Conservation (phyloP, 2,329 filamentous ascomycete genomes). For the Ophiostoma ips region DNA sequence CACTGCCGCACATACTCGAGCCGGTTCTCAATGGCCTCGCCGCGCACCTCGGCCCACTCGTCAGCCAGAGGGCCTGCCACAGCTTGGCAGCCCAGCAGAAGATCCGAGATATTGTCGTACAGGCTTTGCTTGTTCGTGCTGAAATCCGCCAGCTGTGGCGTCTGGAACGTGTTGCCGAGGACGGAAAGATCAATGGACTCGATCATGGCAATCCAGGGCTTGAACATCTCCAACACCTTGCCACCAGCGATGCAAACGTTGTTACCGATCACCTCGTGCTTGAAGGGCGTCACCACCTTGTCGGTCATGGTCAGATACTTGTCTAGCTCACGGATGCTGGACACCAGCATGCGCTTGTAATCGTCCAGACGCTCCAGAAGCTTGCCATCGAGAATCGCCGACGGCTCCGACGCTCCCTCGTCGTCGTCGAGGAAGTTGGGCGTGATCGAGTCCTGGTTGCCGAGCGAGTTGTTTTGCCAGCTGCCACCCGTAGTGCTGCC, state of each 20-base stretch:
- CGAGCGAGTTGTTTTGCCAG: slow-evolving; percentile 64
- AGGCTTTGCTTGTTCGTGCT: slow-evolving; percentile 81
- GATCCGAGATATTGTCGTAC: slow-evolving; percentile 85
- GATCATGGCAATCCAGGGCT: slow-evolving; percentile 76
- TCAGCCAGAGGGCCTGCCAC: slow-evolving; percentile 86
- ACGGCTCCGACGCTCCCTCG: slow-evolving; percentile 58
- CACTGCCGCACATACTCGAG: slow-evolving; percentile 67
- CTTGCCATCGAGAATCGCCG: slow-evolving; percentile 57
- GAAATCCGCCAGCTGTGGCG: slow-evolving; percentile 76
- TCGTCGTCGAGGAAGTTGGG: slow-evolving; percentile 80
- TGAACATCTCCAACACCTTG: slow-evolving; percentile 76
- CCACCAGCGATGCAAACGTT: slow-evolving; percentile 65
- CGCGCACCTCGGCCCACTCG: slow-evolving; percentile 89
- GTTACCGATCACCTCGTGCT: slow-evolving; percentile 69
- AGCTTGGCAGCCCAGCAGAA: slow-evolving; percentile 75
- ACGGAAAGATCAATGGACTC: slow-evolving; percentile 84
- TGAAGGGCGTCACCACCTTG: slow-evolving; percentile 65
- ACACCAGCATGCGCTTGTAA: slow-evolving; percentile 70
- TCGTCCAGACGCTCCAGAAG: slow-evolving; percentile 76
- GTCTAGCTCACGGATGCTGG: slow-evolving; percentile 74
- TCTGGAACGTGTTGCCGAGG: slow-evolving; percentile 64
- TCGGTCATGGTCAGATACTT: slow-evolving; percentile 66
- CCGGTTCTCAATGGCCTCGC: slow-evolving; percentile 77
- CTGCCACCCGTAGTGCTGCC: slow-evolving; percentile 72
- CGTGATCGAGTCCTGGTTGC: slow-evolving; percentile 54